Conservation (phyloP, 2,329 filamentous ascomycete genomes). For the Pseudodiploospora longispora region DNA sequence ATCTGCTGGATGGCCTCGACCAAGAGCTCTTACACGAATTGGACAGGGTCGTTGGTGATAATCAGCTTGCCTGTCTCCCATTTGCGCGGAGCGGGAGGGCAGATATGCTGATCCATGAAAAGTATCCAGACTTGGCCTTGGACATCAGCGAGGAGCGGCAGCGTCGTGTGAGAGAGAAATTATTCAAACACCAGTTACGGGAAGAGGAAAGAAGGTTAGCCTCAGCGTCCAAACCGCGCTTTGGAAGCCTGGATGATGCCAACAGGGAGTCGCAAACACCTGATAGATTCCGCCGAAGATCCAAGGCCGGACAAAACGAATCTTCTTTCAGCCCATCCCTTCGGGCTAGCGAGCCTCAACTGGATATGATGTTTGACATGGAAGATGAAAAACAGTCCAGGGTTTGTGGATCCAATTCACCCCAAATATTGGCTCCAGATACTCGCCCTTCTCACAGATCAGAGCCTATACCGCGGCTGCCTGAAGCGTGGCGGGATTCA, state of each 20-base stretch:
- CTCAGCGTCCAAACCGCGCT: slow-evolving; percentile 50
- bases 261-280: slow-evolving; percentile 30
- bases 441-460: slow-evolving; percentile 16
- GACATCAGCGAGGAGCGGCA: slow-evolving; percentile 63
- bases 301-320: slow-evolving; percentile 42
- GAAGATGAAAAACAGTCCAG: slow-evolving; percentile 58
- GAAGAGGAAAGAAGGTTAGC: slow-evolving; percentile 58
- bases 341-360: slow-evolving; percentile 57
- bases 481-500: slow-evolving; percentile 18
- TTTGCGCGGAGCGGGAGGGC: slow-evolving; percentile 69
- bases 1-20: slow-evolving; percentile 77
- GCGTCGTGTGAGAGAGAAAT: slow-evolving; percentile 67
- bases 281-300: slow-evolving; percentile 39
- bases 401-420: slow-evolving; percentile 20
- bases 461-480: slow-evolving; percentile 21
- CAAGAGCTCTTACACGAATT: slow-evolving; percentile 74
- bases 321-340: slow-evolving; percentile 57
- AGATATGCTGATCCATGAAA: slow-evolving; percentile 57
- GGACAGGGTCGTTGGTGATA: slow-evolving; percentile 69
- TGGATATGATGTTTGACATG: slow-evolving; percentile 89
- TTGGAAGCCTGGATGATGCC: slow-evolving; percentile 59
- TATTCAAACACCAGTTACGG: slow-evolving; percentile 53
- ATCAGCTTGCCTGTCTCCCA: slow-evolving; percentile 71
- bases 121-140: slow-evolving; percentile 52
- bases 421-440: slow-evolving; percentile 12